phyloP scores from a whole-genome alignment of 176 grass and related monocot genomes.

The Microstegium vimineum region DNA sequence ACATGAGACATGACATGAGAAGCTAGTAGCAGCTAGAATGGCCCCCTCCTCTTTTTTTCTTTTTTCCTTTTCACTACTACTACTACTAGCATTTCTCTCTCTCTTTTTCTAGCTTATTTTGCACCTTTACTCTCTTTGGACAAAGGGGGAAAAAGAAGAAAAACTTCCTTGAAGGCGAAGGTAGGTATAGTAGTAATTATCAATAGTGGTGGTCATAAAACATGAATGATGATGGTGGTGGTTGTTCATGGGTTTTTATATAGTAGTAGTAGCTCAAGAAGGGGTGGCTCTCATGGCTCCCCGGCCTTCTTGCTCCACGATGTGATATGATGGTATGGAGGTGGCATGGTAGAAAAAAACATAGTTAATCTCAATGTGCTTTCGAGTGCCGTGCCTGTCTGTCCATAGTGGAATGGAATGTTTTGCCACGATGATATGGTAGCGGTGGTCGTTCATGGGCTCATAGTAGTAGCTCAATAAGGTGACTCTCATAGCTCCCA shows the following conservation, averaged over 20 bases:
- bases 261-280: slow-evolving; percentile 25
- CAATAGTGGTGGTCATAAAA: slow-evolving; percentile 11
- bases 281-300: not conserved
- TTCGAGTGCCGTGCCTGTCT: not conserved
- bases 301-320: not conserved
- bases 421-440: too few relatives aligned
- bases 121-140: slow-evolving; percentile 32
- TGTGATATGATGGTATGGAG: not conserved
- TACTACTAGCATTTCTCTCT: not conserved
- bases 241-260: not conserved
- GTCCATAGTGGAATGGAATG: not conserved
- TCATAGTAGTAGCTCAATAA: too few relatives aligned
- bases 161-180: slow-evolving; percentile 49
- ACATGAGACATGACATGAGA: slow-evolving; percentile 11
- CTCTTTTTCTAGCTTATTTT: slow-evolving; percentile 37
- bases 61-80: not conserved
- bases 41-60: not conserved
- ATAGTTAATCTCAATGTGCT: not conserved
- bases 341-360: not conserved
- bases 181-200: slow-evolving; percentile 83
- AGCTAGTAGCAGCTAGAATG: slow-evolving; percentile 38
- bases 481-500: too few relatives aligned
- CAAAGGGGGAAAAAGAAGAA: not conserved
- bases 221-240: not conserved
- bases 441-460: too few relatives aligned